Evolutionary conservation across 2,329 filamentous ascomycete species (phyloP).

Genomic region (Colletotrichum sp.): DNA sequence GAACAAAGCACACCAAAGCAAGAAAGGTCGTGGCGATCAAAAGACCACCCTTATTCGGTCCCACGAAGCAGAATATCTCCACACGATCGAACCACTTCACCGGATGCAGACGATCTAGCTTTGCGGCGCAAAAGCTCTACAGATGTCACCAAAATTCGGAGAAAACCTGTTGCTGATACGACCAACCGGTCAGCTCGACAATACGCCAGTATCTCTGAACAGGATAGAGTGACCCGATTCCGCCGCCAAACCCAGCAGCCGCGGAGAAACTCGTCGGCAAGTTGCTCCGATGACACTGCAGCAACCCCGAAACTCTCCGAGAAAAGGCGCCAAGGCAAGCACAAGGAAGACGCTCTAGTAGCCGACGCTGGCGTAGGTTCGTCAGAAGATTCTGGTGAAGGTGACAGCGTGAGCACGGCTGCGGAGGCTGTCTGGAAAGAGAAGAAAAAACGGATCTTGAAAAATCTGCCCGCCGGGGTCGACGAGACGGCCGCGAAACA

Average conservation of each 20-base stretch:
- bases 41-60: not conserved
- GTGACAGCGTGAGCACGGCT: constrained; percentile 40
- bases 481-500: constrained; percentile 85
- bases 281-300: not conserved
- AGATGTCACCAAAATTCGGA: not conserved
- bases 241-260: not conserved
- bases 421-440: constrained; percentile 62
- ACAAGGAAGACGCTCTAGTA: constrained; percentile 37
- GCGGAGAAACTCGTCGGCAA: not conserved
- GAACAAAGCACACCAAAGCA: constrained; percentile 11
- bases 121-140: constrained; percentile 4
- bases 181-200: not conserved
- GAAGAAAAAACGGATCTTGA: constrained; percentile 70
- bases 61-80: not conserved
- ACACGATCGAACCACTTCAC: not conserved
- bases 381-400: constrained; percentile 43
- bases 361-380: constrained; percentile 53
- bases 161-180: constrained; percentile 6
- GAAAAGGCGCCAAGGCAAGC: constrained; percentile 26
- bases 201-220: constrained; percentile 1
- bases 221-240: not conserved
- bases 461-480: constrained; percentile 80
- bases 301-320: not conserved
- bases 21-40: not conserved
- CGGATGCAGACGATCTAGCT: constrained; percentile 1